Percentiles rank a stretch among this genome's conserved stretches.
phyloP scores from a whole-genome alignment of 192 early-diverging fungal species.

The Linnemannia zychae region DNA sequence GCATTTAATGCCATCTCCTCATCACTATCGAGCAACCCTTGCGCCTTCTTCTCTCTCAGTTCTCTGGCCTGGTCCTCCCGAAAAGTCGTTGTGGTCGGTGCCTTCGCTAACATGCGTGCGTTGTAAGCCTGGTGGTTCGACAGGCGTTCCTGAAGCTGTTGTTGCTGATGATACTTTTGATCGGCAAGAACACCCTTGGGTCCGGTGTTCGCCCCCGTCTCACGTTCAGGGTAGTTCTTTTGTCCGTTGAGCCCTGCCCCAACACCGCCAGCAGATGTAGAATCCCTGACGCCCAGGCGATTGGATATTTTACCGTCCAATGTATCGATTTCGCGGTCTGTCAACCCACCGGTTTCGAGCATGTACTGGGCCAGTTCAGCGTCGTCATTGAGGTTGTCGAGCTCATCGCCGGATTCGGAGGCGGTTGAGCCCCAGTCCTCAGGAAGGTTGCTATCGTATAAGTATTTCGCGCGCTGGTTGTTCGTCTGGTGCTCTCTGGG shows the following conservation, averaged over 20 bases:
- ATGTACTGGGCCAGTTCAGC: slow-evolving; percentile 16
- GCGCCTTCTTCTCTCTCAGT: slow-evolving; percentile 24
- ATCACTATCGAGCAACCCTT: slow-evolving; percentile 23
- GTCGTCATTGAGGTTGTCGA: not conserved
- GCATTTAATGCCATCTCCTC: slow-evolving; percentile 10
- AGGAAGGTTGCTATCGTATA: slow-evolving; percentile 22
- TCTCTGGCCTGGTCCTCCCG: slow-evolving; percentile 53
- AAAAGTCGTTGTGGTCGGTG: slow-evolving; percentile 63
- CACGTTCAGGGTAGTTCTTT: slow-evolving; percentile 45
- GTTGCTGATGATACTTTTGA: slow-evolving; percentile 61
- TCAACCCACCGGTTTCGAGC: slow-evolving; percentile 40
- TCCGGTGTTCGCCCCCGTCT: slow-evolving; percentile 60
- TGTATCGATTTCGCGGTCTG: slow-evolving; percentile 31
- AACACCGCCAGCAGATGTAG: not conserved
- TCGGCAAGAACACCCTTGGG: slow-evolving; percentile 72
- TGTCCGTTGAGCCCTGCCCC: not conserved
- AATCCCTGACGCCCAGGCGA: slow-evolving; percentile 14
- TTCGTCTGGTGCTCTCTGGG: slow-evolving; percentile 9
- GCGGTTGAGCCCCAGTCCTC: slow-evolving; percentile 33
- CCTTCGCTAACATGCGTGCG: slow-evolving; percentile 59
- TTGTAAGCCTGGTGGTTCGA: slow-evolving; percentile 55
- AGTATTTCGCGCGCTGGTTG: slow-evolving; percentile 16
- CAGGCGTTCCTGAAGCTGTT: slow-evolving; percentile 39
- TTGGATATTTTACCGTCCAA: slow-evolving; percentile 42
- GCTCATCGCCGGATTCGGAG: slow-evolving; percentile 24